phyloP scores from a whole-genome alignment of 257 asterid genomes.

The Solanum bukasovii region DNA sequence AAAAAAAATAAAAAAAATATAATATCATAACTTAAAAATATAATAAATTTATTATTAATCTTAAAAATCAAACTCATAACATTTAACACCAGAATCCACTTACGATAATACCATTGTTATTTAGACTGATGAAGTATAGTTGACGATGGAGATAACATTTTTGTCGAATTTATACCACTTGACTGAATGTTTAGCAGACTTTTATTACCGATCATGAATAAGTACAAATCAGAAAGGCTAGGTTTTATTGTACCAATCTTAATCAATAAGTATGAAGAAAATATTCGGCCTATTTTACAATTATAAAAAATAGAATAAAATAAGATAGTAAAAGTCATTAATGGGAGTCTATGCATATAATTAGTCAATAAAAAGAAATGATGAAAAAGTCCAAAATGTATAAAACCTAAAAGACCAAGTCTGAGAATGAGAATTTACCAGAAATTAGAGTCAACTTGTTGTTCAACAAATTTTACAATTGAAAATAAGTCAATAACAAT shows the following conservation, averaged over 20 bases:
- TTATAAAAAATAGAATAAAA: background rate
- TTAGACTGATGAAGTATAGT: background rate
- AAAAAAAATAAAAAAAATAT: background rate
- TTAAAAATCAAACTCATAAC: background rate
- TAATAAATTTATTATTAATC: background rate
- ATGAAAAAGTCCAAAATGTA: background rate
- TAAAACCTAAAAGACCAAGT: background rate
- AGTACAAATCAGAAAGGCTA: too few species aligned
- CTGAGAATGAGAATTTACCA: background rate
- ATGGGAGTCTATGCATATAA: background rate
- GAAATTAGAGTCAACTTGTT: background rate
- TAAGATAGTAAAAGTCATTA: background rate
- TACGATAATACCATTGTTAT: background rate
- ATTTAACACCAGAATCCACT: background rate
- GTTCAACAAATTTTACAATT: background rate
- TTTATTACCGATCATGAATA: too few species aligned
- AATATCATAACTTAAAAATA: background rate
- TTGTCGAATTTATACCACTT: too few species aligned
- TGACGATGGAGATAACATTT: background rate
- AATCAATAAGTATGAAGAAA: background rate
- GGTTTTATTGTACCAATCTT: background rate
- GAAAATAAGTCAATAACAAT: background rate
- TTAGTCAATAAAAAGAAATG: background rate
- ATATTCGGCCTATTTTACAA: rapidly evolving
- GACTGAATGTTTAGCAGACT: too few species aligned